Conservation (phyloP, 192 early-diverging fungal species). For the Linderina pennispora region DNA sequence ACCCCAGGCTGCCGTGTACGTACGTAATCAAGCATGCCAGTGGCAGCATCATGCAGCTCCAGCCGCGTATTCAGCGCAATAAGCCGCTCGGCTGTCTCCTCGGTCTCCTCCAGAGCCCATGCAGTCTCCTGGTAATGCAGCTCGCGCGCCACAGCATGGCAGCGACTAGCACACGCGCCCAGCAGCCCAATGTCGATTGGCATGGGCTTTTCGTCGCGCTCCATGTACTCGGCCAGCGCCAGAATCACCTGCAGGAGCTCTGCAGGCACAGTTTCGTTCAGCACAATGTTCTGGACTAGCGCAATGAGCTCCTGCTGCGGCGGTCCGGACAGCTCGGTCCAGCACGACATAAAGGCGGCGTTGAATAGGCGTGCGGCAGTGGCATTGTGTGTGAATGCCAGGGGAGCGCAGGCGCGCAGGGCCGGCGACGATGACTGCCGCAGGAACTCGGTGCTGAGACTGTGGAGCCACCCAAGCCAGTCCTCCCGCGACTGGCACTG, state of each 20-base stretch:
- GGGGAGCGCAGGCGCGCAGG: conserved; percentile 78
- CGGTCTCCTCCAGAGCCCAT: conserved; percentile 75
- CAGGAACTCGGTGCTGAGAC: conserved; percentile 84
- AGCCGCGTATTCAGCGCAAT: conserved; percentile 93
- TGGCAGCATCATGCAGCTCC: conserved; percentile 93
- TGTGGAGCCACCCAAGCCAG: conserved; percentile 93
- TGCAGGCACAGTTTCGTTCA: conserved; percentile 78
- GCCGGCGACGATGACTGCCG: conserved; percentile 96
- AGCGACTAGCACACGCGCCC: conserved; percentile 83
- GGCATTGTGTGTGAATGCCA: conserved; percentile 78
- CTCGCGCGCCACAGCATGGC: conserved; percentile 97
- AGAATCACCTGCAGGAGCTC: conserved; percentile 89
- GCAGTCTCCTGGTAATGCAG: conserved; percentile 97
- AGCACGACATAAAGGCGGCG: conserved; percentile 95
- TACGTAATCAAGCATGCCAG: conserved; percentile 88
- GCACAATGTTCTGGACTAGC: conserved; percentile 74
- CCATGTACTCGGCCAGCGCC: conserved; percentile 97
- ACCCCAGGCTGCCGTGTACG: conserved; percentile 70
- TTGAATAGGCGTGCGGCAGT: conserved; percentile 87
- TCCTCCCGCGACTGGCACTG: conserved; percentile 60
- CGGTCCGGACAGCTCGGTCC: conserved; percentile 84
- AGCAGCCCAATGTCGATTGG: conserved; percentile 90
- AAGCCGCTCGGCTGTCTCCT: conserved; percentile 82
- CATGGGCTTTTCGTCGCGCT: conserved; percentile 92
- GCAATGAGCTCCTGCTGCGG: conserved; percentile 85